Evolutionary conservation across 208 protist species (phyloP).

Genomic region (Crithidia brevicula): DNA sequence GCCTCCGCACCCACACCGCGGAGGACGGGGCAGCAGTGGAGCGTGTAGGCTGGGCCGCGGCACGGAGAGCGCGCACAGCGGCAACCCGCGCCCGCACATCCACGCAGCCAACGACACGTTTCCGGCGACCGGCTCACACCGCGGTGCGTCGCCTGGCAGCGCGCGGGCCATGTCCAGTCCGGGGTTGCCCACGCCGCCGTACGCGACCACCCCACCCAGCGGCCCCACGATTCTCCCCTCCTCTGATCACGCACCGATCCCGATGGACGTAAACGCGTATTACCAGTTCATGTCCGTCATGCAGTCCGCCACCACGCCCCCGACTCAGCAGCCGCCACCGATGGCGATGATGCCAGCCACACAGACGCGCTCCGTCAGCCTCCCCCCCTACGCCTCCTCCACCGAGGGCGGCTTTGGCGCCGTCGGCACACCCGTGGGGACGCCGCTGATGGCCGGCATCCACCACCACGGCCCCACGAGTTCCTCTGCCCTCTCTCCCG

Average conservation of each 20-base stretch:
- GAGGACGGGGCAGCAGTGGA: background rate
- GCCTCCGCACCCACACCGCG: conserved; percentile 4
- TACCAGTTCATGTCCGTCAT: conserved; percentile 6
- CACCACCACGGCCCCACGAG: background rate
- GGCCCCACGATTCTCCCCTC: background rate
- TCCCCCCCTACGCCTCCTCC: background rate
- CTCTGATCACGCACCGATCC: background rate
- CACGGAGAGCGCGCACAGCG: background rate
- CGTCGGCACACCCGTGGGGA: conserved; percentile 19
- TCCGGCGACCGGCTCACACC: background rate
- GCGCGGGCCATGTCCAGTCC: background rate
- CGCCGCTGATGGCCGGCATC: background rate
- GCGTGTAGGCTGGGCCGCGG: conserved; percentile 11
- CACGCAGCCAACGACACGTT: too few species aligned
- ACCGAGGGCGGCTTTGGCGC: conserved; percentile 25
- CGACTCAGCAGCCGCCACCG: too few species aligned
- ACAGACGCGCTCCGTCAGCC: conserved; percentile 18
- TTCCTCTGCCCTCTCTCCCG: background rate
- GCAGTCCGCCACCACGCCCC: background rate
- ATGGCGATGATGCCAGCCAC: background rate
- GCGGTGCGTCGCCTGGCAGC: conserved; percentile 6
- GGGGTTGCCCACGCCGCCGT: background rate
- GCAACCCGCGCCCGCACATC: too few species aligned
- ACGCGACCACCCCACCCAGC: background rate
- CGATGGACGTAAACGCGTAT: conserved; percentile 9